A percentile compares a stretch with the other conserved stretches of the same genome.
phyloP scores from a whole-genome alignment of 331 rosid genomes.

The Malus hybrid region DNA sequence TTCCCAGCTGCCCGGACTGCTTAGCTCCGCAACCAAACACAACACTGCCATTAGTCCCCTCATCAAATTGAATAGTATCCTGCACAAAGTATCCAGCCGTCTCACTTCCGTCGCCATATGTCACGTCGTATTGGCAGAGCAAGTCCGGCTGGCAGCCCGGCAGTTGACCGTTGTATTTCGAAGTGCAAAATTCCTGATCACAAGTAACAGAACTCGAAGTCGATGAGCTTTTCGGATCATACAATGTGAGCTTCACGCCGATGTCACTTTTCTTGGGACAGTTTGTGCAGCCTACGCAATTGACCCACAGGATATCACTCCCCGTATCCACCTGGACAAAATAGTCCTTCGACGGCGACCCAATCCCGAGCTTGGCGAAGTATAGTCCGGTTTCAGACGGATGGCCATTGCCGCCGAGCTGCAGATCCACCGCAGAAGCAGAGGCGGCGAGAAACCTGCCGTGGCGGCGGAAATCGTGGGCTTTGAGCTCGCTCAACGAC shows the following conservation, averaged over 20 bases:
- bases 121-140: conserved; percentile 60
- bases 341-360: conserved; percentile 7
- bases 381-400: conserved; percentile 11
- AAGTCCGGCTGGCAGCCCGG: conserved; percentile 46
- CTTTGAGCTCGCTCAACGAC: not conserved
- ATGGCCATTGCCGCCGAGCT: conserved; percentile 11
- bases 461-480: conserved; percentile 13
- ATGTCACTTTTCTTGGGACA: conserved; percentile 11
- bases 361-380: conserved; percentile 15
- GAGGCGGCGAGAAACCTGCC: conserved; percentile 4
- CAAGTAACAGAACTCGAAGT: conserved; percentile 37
- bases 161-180: conserved; percentile 39
- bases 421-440: conserved; percentile 11
- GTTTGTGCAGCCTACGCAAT: not conserved
- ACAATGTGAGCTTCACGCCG: conserved; percentile 42
- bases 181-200: conserved; percentile 55
- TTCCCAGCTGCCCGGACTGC: conserved; percentile 62
- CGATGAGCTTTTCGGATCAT: conserved; percentile 45
- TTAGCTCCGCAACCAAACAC: conserved; percentile 82
- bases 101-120: conserved; percentile 82
- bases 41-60: conserved; percentile 37
- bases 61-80: conserved; percentile 47
- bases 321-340: conserved; percentile 11
- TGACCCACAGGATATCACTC: conserved; percentile 11
- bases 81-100: conserved; percentile 71